phyloP scores from a whole-genome alignment of 305 asterid species.

The Plantago lanceolata region DNA sequence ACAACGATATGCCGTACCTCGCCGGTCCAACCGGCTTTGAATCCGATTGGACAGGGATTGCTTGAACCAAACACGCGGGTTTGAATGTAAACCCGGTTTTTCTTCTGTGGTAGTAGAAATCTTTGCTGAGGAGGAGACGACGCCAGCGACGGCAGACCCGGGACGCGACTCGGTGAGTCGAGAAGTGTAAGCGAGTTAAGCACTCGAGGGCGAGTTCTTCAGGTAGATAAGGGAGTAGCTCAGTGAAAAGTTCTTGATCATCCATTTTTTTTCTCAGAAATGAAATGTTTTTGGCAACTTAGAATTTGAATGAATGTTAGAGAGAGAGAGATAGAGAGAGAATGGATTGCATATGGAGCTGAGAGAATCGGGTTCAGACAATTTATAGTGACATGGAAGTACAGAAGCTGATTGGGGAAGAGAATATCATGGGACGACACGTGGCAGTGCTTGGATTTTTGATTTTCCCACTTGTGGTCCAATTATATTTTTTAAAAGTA shows the following conservation, averaged over 20 bases:
- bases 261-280: slow-evolving; percentile 2
- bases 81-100: slow-evolving; percentile 46
- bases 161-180: slow-evolving; percentile 51
- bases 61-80: slow-evolving; percentile 66
- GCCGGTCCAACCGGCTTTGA: slow-evolving; percentile 52
- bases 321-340: too few species aligned
- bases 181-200: slow-evolving; percentile 68
- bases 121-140: slow-evolving; percentile 46
- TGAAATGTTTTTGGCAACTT: too few species aligned
- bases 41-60: slow-evolving; percentile 39
- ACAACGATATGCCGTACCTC: slow-evolving; percentile 58
- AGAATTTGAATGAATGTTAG: too few species aligned
- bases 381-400: neutral
- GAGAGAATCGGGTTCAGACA: neutral
- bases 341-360: neutral
- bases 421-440: neutral
- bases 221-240: slow-evolving; percentile 69
- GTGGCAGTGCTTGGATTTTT: neutral
- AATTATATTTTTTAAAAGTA: too few species aligned
- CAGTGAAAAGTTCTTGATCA: slow-evolving; percentile 30
- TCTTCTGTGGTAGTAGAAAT: slow-evolving; percentile 61
- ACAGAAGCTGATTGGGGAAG: neutral
- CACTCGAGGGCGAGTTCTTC: slow-evolving; percentile 89
- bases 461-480: neutral
- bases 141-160: slow-evolving; percentile 70